Base-by-base conservation (phyloP, 2,329 filamentous ascomycete species). In the Diplodia corticola region DNA sequence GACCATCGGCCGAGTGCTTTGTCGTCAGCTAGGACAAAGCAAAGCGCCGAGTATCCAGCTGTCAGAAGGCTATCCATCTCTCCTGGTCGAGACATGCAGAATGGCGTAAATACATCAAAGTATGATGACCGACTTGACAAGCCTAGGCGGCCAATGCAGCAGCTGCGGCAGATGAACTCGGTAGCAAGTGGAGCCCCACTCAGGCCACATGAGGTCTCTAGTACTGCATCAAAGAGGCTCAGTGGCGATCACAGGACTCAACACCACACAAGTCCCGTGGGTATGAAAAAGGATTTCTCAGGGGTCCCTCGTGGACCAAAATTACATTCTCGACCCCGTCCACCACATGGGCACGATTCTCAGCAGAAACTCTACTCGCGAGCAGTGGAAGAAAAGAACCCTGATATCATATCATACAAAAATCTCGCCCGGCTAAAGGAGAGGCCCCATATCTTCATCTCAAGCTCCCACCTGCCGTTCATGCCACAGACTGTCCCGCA, bases 381-480 rank as follows among this genome's bases (percentile, higher is more conserved):
- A 13, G 57, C 57, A 7, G 12, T 61, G 40, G 57, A 61, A 22
- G 44, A 24, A 9, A 61, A 49, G 12, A n/a, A 35, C 33, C 17
- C 63, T 7, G 24, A 33, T 6, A 30, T 65, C 22, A 40, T 57
- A 30, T n/a, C 30, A 15, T 13, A 24, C 30, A 22, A 51, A 4
- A 54, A 65, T 9, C 20, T 40, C 15, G 12, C 12, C 12, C 10
- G n/a, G 7, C 9, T 60, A 2, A 60, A 40, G n/a, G 35, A 33
- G 15, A 24, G 17, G 20, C 53, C 64, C 20, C 46, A 65, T 50
- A 65, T 65, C 28, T 65, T 60, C 64, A 60, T 65, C 12, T 59
- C 64, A 17, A 50, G 53, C 15, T 50, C 26, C 17, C 15, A 60
- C 7, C 24, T 60, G n/a, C 54, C 53, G 20, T 65, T 49, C 22